A percentile compares a stretch with the other conserved stretches of the same genome.
Conservation (phyloP, 345 rosid genomes). For the Citrus cavaleriei region DNA sequence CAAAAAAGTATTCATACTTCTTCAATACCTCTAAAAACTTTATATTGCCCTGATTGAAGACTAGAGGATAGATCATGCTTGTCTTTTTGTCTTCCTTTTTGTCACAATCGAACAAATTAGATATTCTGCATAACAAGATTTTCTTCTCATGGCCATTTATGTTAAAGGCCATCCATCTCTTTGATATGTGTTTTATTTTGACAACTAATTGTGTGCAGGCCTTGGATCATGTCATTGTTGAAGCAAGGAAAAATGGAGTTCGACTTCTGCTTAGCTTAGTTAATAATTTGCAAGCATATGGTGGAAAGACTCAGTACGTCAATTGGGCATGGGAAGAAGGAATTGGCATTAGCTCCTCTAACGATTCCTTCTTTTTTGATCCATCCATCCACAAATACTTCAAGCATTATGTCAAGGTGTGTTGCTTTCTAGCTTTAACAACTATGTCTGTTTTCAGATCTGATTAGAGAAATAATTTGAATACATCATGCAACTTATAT, state of each 20-base stretch:
- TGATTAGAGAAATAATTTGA: not conserved
- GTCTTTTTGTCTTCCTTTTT: not conserved
- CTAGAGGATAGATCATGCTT: not conserved
- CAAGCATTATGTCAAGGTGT: slow-evolving; percentile 72
- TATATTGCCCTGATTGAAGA: not conserved
- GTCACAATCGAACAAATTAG: not conserved
- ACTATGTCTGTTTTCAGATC: not conserved
- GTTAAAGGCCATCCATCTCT: not conserved
- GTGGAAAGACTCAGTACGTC: slow-evolving; percentile 94
- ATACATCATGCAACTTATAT: not conserved
- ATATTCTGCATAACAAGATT: not conserved
- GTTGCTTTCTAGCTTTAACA: not conserved
- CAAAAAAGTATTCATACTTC: not conserved
- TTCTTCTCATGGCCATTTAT: not conserved
- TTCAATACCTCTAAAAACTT: not conserved
- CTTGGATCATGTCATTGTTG: slow-evolving; percentile 87
- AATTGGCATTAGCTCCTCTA: slow-evolving; percentile 81
- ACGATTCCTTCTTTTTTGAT: slow-evolving; percentile 96
- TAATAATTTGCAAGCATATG: slow-evolving; percentile 82
- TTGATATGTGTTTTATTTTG: not conserved
- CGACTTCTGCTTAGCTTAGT: slow-evolving; percentile 85
- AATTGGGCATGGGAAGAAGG: slow-evolving; percentile 99
- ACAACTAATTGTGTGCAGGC: slow-evolving; percentile 51
- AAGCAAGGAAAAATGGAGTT: slow-evolving; percentile 66
- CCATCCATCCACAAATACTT: slow-evolving; percentile 86